Conservation (phyloP, 78 protist genomes). For the Thecamonas trahens region DNA sequence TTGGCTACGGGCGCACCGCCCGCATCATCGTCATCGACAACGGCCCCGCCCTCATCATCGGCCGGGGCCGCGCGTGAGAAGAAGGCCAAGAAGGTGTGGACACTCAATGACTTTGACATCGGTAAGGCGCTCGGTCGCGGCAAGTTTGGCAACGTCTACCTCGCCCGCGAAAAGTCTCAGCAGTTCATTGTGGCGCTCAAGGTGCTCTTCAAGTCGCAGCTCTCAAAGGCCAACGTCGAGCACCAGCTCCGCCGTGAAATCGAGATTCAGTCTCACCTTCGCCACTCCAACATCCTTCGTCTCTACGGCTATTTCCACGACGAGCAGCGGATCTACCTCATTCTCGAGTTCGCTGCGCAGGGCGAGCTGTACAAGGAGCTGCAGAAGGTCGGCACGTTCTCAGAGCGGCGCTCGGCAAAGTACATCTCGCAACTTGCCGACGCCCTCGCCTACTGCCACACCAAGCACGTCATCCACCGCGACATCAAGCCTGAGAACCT, state of each 20-base stretch:
- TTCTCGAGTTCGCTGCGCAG: slow-evolving; percentile 91
- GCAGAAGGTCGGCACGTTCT: slow-evolving; percentile 27
- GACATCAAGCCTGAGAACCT: slow-evolving; percentile 97
- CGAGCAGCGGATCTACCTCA: slow-evolving; percentile 70
- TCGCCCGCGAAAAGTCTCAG: slow-evolving; percentile 84
- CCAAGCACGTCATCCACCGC: slow-evolving; percentile 86
- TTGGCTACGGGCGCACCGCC: too few relatives aligned
- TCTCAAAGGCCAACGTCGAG: slow-evolving; percentile 54
- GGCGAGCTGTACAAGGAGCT: slow-evolving; percentile 92
- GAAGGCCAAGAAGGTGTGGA: slow-evolving; percentile 5
- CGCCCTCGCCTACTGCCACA: slow-evolving; percentile 81
- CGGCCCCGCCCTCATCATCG: too few relatives aligned
- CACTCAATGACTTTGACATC: slow-evolving; percentile 60
- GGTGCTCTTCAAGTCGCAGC: slow-evolving; percentile 82
- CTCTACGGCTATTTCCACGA: slow-evolving; percentile 93
- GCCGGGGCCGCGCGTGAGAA: too few relatives aligned
- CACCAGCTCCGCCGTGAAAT: slow-evolving; percentile 91
- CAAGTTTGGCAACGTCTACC: slow-evolving; percentile 87
- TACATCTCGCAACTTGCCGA: slow-evolving; percentile 72
- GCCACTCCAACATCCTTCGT: slow-evolving; percentile 86
- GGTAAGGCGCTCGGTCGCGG: slow-evolving; percentile 91
- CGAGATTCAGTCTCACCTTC: slow-evolving; percentile 89
- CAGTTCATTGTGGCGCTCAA: slow-evolving; percentile 89
- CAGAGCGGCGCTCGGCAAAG: slow-evolving; percentile 40
- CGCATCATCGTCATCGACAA: too few relatives aligned